phyloP scores from a whole-genome alignment of 1,284 basidiomycete genomes.

The Phenoliferia sp. region DNA sequence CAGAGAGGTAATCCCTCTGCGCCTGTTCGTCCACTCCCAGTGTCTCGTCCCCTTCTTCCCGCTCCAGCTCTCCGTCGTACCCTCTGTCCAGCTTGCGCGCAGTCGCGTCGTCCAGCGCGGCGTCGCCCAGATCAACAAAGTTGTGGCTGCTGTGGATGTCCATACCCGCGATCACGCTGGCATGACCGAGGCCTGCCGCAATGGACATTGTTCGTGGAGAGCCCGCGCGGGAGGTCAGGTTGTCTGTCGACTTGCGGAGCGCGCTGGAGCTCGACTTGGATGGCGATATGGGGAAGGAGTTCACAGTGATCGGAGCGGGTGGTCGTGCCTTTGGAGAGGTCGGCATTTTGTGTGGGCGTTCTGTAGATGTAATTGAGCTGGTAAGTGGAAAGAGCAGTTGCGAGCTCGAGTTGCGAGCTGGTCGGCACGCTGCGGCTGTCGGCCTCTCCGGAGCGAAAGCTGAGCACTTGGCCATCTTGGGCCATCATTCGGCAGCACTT shows the following conservation, averaged over 20 bases:
- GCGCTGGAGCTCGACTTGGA: constrained; percentile 8
- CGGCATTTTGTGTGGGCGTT: neutral
- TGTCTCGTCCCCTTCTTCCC: neutral
- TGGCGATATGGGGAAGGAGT: neutral
- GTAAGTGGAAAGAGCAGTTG: neutral
- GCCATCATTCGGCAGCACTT: too few species aligned
- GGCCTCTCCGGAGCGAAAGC: too few species aligned
- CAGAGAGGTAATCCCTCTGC: constrained; percentile 20
- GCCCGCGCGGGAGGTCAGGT: constrained; percentile 19
- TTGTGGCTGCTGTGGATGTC: neutral
- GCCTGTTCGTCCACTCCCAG: neutral
- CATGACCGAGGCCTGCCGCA: neutral
- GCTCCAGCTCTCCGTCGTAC: constrained; percentile 22
- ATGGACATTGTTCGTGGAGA: neutral
- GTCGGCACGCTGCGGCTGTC: too few species aligned
- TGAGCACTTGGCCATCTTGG: too few species aligned
- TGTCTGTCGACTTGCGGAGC: constrained; percentile 13
- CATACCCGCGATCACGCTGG: neutral
- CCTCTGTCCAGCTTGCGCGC: constrained; percentile 17
- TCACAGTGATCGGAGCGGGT: neutral
- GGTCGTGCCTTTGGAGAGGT: neutral
- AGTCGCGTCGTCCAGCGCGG: neutral
- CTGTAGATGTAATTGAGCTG: neutral
- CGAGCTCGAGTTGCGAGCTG: neutral
- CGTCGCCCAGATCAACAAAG: neutral